A percentile compares a stretch with the other conserved stretches of the same genome.
Evolutionary conservation across 305 asterid species (phyloP).

Genomic region (Stenogyne calaminthoides): DNA sequence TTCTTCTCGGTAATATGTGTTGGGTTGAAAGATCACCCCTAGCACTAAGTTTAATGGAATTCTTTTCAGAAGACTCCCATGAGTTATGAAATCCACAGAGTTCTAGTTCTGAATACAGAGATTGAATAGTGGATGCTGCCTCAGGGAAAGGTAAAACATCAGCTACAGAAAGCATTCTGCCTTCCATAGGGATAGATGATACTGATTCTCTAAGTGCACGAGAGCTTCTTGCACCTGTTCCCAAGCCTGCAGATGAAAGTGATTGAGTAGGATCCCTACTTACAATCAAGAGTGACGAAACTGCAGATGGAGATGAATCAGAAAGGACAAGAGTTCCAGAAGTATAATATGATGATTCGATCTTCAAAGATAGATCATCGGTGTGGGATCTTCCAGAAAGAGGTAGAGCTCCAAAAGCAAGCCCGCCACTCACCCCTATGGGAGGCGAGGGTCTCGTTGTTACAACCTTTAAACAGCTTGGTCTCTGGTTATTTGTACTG

Average conservation of each 20-base stretch:
- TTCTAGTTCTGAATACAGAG: conserved; percentile 82
- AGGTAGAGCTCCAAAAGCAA: conserved; percentile 80
- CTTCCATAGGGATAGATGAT: conserved; percentile 83
- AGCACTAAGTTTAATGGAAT: conserved; percentile 78
- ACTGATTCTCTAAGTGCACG: conserved; percentile 92
- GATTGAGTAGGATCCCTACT: conserved; percentile 81
- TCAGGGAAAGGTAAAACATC: conserved; percentile 87
- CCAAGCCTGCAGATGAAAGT: conserved; percentile 66
- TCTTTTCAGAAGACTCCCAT: conserved; percentile 75
- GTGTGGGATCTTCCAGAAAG: conserved; percentile 85
- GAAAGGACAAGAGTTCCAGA: conserved; percentile 86
- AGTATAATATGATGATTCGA: conserved; percentile 89
- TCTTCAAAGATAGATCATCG: conserved; percentile 85
- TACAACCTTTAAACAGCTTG: conserved; percentile 94
- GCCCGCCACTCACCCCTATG: conserved; percentile 78
- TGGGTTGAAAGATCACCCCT: conserved; percentile 94
- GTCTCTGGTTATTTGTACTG: conserved; percentile 54
- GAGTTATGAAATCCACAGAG: conserved; percentile 62
- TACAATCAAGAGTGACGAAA: conserved; percentile 85
- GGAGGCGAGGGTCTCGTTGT: conserved; percentile 98
- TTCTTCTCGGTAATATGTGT: conserved; percentile 90
- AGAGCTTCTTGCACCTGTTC: conserved; percentile 69
- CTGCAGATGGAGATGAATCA: conserved; percentile 86
- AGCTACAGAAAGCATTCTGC: conserved; percentile 89
- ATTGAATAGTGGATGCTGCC: conserved; percentile 74